Percentiles rank a stretch among this genome's conserved stretches.
phyloP scores from a whole-genome alignment of 2,329 filamentous ascomycete species.

The Aspergillus melleus region DNA sequence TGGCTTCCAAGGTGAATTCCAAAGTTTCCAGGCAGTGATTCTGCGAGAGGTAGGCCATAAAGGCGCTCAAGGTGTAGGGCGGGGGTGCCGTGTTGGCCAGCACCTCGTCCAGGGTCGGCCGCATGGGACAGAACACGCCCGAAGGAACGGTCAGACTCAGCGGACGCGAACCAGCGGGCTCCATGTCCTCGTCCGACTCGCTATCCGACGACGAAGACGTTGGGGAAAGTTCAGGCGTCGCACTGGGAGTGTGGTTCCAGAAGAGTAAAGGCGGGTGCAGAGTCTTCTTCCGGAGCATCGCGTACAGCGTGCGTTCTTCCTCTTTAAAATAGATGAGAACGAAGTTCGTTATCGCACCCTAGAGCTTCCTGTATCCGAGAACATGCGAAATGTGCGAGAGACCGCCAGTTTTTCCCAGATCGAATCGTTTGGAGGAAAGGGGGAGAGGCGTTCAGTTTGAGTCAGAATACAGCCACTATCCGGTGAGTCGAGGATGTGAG shows the following conservation, averaged over 20 bases:
- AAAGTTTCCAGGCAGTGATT: slow-evolving; percentile 96
- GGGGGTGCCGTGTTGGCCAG: slow-evolving; percentile 80
- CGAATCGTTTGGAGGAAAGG: background rate
- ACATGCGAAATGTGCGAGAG: background rate
- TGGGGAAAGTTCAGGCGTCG: slow-evolving; percentile 48
- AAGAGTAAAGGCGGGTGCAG: slow-evolving; percentile 36
- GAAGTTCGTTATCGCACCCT: slow-evolving; percentile 17
- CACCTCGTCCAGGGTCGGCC: slow-evolving; percentile 82
- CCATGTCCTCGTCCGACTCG: slow-evolving; percentile 48
- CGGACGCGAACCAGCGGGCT: slow-evolving; percentile 43
- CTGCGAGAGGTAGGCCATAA: slow-evolving; percentile 94
- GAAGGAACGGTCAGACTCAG: slow-evolving; percentile 44
- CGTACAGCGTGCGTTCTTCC: slow-evolving; percentile 30
- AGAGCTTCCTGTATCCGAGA: slow-evolving; percentile 5
- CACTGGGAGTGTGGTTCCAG: slow-evolving; percentile 42
- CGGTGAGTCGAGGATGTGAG: slow-evolving; percentile 11
- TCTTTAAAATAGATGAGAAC: slow-evolving; percentile 9
- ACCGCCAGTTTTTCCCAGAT: background rate
- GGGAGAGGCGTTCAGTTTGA: background rate
- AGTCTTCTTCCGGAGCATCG: slow-evolving; percentile 42
- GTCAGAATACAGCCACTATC: slow-evolving; percentile 6
- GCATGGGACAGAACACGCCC: slow-evolving; percentile 45
- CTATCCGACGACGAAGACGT: slow-evolving; percentile 41
- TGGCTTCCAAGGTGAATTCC: slow-evolving; percentile 93
- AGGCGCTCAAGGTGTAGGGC: slow-evolving; percentile 87